phyloP scores from a whole-genome alignment of 2,329 filamentous ascomycete genomes.

The Chrysoporthe puriensis region DNA sequence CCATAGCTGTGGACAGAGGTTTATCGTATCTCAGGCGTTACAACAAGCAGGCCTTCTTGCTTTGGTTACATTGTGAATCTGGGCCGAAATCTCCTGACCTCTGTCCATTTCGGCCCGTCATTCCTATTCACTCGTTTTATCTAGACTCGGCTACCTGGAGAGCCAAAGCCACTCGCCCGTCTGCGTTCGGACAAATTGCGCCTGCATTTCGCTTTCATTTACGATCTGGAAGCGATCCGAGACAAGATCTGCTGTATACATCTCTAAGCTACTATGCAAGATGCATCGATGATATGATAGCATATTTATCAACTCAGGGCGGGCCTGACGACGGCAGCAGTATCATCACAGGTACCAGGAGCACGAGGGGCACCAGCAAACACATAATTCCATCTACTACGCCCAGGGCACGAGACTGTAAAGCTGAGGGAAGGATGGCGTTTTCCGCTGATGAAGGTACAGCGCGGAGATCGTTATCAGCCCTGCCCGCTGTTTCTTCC shows the following conservation, averaged over 20 bases:
- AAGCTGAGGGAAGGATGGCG: background rate
- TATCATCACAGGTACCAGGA: background rate
- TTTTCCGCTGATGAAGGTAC: background rate
- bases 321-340: background rate
- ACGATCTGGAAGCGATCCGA: constrained; percentile 16
- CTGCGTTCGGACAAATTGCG: constrained; percentile 28
- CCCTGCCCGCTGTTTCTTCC: constrained; percentile 1
- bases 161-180: constrained; percentile 30
- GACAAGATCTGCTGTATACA: background rate
- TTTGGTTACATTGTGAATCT: background rate
- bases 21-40: background rate
- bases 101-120: background rate
- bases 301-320: background rate
- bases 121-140: background rate
- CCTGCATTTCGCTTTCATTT: constrained; percentile 19
- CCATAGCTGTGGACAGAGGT: constrained; percentile 19
- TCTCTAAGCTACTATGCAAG: constrained; percentile 1
- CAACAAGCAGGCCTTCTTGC: background rate
- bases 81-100: background rate
- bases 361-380: background rate
- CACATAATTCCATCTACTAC: background rate
- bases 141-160: background rate
- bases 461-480: background rate
- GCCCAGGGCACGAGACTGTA: background rate
- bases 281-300: background rate